Conservation (phyloP, 148 eudicot species). For the Spergularia bocconei region DNA sequence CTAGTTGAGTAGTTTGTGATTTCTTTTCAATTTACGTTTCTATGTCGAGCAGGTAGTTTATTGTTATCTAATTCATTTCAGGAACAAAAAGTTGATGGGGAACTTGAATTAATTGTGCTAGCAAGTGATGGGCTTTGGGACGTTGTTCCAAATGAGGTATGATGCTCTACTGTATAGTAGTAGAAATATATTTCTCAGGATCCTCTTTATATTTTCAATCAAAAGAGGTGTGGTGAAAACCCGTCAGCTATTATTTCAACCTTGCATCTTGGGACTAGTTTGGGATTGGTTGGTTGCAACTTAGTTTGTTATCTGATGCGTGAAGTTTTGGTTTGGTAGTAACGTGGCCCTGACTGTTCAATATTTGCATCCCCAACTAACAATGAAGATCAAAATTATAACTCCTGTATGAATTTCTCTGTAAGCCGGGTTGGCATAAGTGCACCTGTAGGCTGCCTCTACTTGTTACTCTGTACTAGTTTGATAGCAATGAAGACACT, state of each 20-base stretch:
- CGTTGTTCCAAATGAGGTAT: conserved; percentile 86
- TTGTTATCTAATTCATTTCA: conserved; percentile 18
- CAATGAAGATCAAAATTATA: too few relatives aligned
- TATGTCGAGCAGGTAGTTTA: neutral
- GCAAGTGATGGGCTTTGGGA: conserved; percentile 99
- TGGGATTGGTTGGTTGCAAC: neutral
- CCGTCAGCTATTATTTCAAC: neutral
- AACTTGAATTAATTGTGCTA: conserved; percentile 82
- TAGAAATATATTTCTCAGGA: neutral
- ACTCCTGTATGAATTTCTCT: neutral
- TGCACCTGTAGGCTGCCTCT: neutral
- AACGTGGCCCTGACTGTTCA: neutral
- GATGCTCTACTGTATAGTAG: neutral
- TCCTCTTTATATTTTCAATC: neutral
- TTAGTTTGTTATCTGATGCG: neutral
- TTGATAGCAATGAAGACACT: neutral
- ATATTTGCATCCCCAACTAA: neutral
- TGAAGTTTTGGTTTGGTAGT: neutral
- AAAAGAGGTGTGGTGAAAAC: neutral
- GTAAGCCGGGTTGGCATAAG: neutral
- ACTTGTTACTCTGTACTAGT: neutral
- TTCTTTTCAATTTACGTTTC: neutral
- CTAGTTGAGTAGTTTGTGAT: neutral
- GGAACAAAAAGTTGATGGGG: conserved; percentile 69
- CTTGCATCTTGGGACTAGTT: neutral